A percentile compares a stretch with the other conserved stretches of the same genome.
phyloP scores from a whole-genome alignment of 2,329 filamentous ascomycete genomes.

The Diatrype stigma region DNA sequence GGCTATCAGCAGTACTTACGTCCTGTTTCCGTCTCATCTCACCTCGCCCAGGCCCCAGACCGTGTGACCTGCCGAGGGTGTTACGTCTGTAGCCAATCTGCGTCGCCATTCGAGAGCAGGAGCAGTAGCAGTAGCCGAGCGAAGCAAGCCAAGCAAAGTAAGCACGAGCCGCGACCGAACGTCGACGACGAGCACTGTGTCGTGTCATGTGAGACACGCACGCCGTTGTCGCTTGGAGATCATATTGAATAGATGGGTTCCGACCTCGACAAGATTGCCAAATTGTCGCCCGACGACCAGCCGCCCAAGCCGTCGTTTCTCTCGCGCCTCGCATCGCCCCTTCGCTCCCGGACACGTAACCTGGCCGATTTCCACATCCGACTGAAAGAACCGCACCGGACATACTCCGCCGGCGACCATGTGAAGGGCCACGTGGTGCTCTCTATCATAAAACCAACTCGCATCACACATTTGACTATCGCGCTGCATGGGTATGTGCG shows the following conservation, averaged over 20 bases:
- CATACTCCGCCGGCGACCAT: slow-evolving; percentile 70
- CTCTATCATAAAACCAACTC: slow-evolving; percentile 67
- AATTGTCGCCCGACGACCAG: slow-evolving; percentile 34
- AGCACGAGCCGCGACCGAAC: neutral
- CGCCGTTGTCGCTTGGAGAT: slow-evolving; percentile 13
- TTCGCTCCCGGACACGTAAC: slow-evolving; percentile 55
- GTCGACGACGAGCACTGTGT: slow-evolving; percentile 15
- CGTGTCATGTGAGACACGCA: slow-evolving; percentile 29
- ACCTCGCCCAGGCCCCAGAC: neutral
- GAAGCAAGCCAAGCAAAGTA: slow-evolving; percentile 1
- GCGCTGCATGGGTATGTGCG: slow-evolving; percentile 75
- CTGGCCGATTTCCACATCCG: slow-evolving; percentile 75
- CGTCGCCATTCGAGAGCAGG: neutral
- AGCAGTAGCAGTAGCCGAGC: slow-evolving; percentile 2
- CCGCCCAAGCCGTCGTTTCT: slow-evolving; percentile 43
- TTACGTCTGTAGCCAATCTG: neutral
- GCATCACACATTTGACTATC: slow-evolving; percentile 77
- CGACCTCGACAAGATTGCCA: slow-evolving; percentile 34
- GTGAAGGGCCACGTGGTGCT: slow-evolving; percentile 71
- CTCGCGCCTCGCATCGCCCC: slow-evolving; percentile 48
- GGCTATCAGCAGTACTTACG: too few relatives aligned
- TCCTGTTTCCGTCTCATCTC: neutral
- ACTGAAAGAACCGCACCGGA: slow-evolving; percentile 71
- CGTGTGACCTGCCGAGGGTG: neutral
- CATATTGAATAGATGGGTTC: slow-evolving; percentile 43